These are phyloP conservation scores for Aspergillus leporis DNA, from an alignment of 495 filamentous ascomycete genomes.

Conservation along the genomic window DNA sequence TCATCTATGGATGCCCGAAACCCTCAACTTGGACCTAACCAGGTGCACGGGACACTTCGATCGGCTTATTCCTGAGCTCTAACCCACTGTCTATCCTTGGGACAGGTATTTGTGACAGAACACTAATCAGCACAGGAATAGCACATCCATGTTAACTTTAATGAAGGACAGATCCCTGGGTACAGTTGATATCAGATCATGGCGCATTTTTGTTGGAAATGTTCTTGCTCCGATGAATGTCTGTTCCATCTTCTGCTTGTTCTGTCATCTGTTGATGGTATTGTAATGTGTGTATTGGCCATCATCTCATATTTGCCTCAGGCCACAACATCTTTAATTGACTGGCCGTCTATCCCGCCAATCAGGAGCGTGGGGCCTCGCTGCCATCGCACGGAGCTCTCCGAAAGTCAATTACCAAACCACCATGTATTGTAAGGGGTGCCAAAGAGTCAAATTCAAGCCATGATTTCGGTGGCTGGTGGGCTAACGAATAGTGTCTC, in stretches of 20 bases:
- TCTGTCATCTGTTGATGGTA: conserved; percentile 7
- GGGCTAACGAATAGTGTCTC: neutral
- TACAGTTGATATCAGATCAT: neutral
- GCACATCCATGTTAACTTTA: neutral
- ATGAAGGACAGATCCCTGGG: neutral
- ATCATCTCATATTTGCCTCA: neutral
- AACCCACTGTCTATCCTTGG: neutral
- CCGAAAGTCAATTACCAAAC: conserved; percentile 8
- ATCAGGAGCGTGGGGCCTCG: conserved; percentile 11
- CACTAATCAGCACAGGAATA: neutral
- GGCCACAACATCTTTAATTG: neutral
- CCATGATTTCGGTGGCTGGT: neutral
- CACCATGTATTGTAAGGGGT: neutral
- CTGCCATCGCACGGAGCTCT: conserved; percentile 11
- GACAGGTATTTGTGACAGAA: neutral
- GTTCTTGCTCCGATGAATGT: neutral
- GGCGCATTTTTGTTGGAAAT: neutral
- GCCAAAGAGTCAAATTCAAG: neutral
- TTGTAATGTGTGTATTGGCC: neutral
- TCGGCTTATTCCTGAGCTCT: neutral
- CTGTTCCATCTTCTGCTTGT: neutral
- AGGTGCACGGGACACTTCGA: neutral
- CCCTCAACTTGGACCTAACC: neutral
- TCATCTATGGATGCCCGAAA: neutral
- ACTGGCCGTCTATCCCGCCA: conserved; percentile 25